Conservation (phyloP, 495 filamentous ascomycete genomes). For the Sporormia fimetaria region DNA sequence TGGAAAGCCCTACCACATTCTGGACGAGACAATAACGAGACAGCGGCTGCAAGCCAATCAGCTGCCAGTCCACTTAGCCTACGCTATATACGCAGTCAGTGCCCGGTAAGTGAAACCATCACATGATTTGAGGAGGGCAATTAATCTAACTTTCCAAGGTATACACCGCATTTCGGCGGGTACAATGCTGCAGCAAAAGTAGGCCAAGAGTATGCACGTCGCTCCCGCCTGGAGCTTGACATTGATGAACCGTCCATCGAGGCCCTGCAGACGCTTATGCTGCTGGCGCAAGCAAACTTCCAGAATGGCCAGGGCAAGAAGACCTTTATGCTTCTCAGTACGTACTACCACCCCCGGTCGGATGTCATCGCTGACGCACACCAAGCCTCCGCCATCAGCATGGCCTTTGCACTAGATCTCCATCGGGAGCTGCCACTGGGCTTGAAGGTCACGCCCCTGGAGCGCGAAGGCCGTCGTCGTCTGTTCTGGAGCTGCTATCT, state of each 20-base stretch:
- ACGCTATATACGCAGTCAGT: conserved; percentile 64
- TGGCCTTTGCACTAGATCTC: conserved; percentile 67
- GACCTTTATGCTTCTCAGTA: conserved; percentile 75
- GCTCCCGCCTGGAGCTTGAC: conserved; percentile 57
- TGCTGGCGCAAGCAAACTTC: conserved; percentile 65
- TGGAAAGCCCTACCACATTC: conserved; percentile 64
- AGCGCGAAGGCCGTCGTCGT: conserved; percentile 60
- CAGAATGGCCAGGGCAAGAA: conserved; percentile 72
- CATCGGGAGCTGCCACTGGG: conserved; percentile 55
- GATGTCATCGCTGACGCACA: conserved; percentile 10
- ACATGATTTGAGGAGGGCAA: conserved; percentile 3
- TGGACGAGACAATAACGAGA: conserved; percentile 60
- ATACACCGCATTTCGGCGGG: conserved; percentile 49
- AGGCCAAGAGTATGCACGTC: conserved; percentile 56
- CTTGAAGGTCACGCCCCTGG: conserved; percentile 44
- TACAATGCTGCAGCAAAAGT: conserved; percentile 46
- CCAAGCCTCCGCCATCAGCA: conserved; percentile 63
- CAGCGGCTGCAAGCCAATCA: conserved; percentile 56
- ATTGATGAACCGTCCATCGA: conserved; percentile 70
- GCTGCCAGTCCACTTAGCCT: conserved; percentile 49
- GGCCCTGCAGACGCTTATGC: conserved; percentile 57
- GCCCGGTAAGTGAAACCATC: conserved; percentile 42
- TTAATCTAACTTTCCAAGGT: conserved; percentile 37
- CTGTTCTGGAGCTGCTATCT: conserved; percentile 80
- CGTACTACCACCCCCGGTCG: conserved; percentile 20